A percentile compares a stretch with the other conserved stretches of the same genome.
phyloP scores from a whole-genome alignment of 1,139 yeast species.

The Sugiyamaella novakii region DNA sequence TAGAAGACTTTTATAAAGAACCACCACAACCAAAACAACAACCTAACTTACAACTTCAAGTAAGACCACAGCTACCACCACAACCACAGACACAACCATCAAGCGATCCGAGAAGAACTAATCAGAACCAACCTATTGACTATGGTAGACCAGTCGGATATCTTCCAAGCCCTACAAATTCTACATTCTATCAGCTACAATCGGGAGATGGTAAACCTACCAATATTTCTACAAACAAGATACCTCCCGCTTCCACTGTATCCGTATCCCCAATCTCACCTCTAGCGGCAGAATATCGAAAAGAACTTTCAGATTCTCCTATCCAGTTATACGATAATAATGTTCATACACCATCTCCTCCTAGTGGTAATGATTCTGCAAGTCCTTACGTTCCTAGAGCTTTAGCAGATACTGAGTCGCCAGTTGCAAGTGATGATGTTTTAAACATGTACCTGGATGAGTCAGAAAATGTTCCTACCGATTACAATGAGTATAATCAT shows the following conservation, averaged over 20 bases:
- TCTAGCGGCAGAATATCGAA: constrained; percentile 32
- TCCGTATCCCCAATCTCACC: constrained; percentile 30
- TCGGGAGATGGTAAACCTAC: constrained; percentile 12
- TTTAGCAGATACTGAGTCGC: constrained; percentile 9
- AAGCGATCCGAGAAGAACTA: neutral
- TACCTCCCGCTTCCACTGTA: constrained; percentile 32
- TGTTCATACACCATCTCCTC: constrained; percentile 8
- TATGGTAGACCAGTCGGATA: neutral
- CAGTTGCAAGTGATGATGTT: constrained; percentile 13
- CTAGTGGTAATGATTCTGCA: constrained; percentile 4
- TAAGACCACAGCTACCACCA: neutral
- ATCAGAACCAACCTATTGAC: neutral
- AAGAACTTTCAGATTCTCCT: constrained; percentile 21
- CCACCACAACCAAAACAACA: constrained; percentile 3
- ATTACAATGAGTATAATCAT: neutral
- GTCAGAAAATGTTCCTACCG: neutral
- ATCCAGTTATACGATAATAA: constrained; percentile 17
- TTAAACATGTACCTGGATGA: constrained; percentile 14
- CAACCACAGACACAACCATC: neutral
- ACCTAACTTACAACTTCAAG: neutral
- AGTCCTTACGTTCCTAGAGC: constrained; percentile 11
- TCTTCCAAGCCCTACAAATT: constrained; percentile 27
- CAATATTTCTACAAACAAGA: constrained; percentile 34
- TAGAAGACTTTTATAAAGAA: constrained; percentile 5
- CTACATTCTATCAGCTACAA: constrained; percentile 11